Percentiles rank a stretch among this genome's conserved stretches.
These are phyloP conservation scores for Bauhinia variegata DNA, from an alignment of 306 rosid genomes.

Conservation along the genomic window DNA sequence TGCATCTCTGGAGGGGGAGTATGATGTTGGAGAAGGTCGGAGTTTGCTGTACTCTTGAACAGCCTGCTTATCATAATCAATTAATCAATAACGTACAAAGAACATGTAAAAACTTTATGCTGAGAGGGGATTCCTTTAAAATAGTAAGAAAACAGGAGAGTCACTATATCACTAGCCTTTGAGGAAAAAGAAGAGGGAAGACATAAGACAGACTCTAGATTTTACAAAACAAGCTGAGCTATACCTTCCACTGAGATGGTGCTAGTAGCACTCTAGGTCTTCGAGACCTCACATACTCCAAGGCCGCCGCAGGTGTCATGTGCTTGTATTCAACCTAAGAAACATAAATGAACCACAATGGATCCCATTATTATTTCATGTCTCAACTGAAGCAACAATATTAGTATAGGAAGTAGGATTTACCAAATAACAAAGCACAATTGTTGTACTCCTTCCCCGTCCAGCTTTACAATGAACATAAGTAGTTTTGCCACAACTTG, in stretches of 20 bases:
- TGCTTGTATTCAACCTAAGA: constrained; percentile 79
- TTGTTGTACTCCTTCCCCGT: constrained; percentile 94
- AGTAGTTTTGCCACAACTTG: constrained; percentile 69
- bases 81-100: constrained; percentile 9
- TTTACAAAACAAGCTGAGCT: constrained; percentile 1
- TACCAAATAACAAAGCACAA: constrained; percentile 98
- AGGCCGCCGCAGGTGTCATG: constrained; percentile 83
- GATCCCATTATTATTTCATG: background rate
- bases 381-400: constrained; percentile 15
- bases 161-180: constrained; percentile 10
- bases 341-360: constrained; percentile 20
- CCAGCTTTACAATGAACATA: constrained; percentile 99
- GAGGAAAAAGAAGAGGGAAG: background rate
- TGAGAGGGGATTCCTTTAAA: constrained; percentile 3
- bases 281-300: constrained; percentile 84
- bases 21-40: constrained; percentile 42
- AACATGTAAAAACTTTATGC: constrained; percentile 14
- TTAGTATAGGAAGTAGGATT: constrained; percentile 12
- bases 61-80: constrained; percentile 63
- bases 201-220: background rate
- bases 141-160: background rate
- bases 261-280: constrained; percentile 92
- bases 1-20: constrained; percentile 81
- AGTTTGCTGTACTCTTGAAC: constrained; percentile 73
- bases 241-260: constrained; percentile 93